Conservation (phyloP, 192 early-diverging fungal genomes). For the Podila epicladia region DNA sequence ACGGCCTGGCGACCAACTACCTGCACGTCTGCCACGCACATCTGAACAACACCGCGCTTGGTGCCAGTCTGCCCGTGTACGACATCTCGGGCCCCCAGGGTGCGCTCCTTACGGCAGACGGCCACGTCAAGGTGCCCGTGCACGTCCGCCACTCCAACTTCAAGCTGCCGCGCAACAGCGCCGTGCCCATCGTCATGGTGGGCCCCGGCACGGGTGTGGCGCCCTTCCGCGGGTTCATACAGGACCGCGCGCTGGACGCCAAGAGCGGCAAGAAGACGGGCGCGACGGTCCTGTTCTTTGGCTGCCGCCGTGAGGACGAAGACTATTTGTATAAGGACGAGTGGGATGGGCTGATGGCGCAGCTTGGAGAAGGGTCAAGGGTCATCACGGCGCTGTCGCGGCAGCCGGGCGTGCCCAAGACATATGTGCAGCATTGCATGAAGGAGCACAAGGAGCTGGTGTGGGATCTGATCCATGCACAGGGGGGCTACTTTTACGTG, state of each 20-base stretch:
- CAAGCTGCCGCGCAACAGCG: slow-evolving; percentile 83
- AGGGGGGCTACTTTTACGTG: slow-evolving; percentile 86
- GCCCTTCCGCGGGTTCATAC: slow-evolving; percentile 96
- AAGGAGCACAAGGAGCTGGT: slow-evolving; percentile 76
- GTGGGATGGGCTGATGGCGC: slow-evolving; percentile 73
- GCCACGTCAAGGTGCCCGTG: slow-evolving; percentile 73
- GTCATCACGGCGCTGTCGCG: slow-evolving; percentile 94
- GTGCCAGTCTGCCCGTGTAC: slow-evolving; percentile 40
- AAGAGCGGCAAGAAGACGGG: slow-evolving; percentile 75
- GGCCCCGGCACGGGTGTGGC: slow-evolving; percentile 99
- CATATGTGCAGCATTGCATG: slow-evolving; percentile 98
- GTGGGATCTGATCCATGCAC: slow-evolving; percentile 81
- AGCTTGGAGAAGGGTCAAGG: slow-evolving; percentile 59
- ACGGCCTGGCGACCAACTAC: slow-evolving; percentile 92
- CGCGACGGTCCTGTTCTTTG: slow-evolving; percentile 92
- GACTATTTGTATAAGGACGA: slow-evolving; percentile 95
- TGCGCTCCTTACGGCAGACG: slow-evolving; percentile 17
- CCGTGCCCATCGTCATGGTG: slow-evolving; percentile 93
- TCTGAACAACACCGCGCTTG: slow-evolving; percentile 29
- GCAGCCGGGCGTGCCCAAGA: slow-evolving; percentile 76
- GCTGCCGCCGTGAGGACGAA: slow-evolving; percentile 86
- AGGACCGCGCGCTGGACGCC: slow-evolving; percentile 82
- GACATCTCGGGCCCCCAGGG: slow-evolving; percentile 57
- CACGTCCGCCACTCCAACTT: slow-evolving; percentile 93
- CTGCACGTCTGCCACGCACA: slow-evolving; percentile 75